Evolutionary conservation across 2,329 filamentous ascomycete genomes (phyloP), one percentile per base, ranked within the genome.

Genomic region (Alternaria longipes): DNA sequence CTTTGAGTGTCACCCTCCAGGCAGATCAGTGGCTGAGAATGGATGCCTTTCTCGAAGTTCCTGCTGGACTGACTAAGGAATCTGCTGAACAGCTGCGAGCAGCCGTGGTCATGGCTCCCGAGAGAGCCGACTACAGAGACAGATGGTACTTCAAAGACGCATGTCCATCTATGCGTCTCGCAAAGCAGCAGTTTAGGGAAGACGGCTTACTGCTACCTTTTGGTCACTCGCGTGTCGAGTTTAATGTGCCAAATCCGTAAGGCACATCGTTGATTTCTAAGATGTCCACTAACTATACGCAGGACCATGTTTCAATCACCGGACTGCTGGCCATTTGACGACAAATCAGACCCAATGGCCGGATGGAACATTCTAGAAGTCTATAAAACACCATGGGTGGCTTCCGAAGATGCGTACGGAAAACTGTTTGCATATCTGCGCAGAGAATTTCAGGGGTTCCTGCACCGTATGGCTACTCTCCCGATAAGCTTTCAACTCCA

Each of bases 141-240:
- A 30, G 45, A 26, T 57, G 54, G 45, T 57, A 57, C 26, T 57
- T 49, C 24, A 57, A 57, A 47, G 54, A 57, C 28, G 32, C 45
- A 28, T 40, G 8, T 8, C 45, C 45, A 28, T 57, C 26, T 16
- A 51, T 57, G 54, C 54, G 54, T 16, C 20, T 51, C 2, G 45
- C 54, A 30, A 57, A 57, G 45, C 45, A 57, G 34, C 32, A 45
- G 22, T 57, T 57, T 22, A 32, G 45, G n/a, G 45, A 57, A 12
- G 32, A 57, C 28, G 45, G 54, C 16, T 42, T 57, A 40, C 54
- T 57, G 4, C 54, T 57, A 18, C 45, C 45, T 4, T 57, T 50
- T 51, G 47, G 56, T 18, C 47, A 53, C 36, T 47, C 47, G 12
- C 22, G 56, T 14, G 26, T 24, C 7, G 36, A 42, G 12, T 59